A percentile compares a stretch with the other conserved stretches of the same genome.
These are phyloP conservation scores for Phytopythium sindhum DNA, from an alignment of 352 stramenopile species.

Conservation along the genomic window DNA sequence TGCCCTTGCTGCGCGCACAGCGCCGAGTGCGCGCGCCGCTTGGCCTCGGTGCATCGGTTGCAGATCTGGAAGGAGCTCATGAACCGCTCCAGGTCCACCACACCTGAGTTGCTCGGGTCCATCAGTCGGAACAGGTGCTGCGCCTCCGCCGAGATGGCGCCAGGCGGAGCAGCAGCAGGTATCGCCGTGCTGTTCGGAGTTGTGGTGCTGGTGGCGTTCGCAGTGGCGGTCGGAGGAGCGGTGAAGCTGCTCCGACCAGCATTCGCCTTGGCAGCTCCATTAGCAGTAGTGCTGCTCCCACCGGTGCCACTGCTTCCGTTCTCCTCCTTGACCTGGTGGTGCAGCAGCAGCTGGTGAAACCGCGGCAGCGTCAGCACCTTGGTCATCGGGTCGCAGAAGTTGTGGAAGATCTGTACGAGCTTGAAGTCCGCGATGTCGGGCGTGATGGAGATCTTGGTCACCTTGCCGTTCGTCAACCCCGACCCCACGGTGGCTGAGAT, in stretches of 20 bases:
- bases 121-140: conserved; percentile 57
- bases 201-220: conserved; percentile 7
- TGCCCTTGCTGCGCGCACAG: conserved; percentile 52
- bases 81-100: conserved; percentile 65
- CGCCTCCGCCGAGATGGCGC: conserved; percentile 30
- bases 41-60: conserved; percentile 79
- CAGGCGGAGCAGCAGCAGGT: conserved; percentile 5
- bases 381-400: conserved; percentile 61
- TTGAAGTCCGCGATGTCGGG: conserved; percentile 83
- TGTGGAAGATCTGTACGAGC: conserved; percentile 83
- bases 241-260: background rate
- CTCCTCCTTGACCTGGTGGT: conserved; percentile 65
- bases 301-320: background rate
- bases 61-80: conserved; percentile 87
- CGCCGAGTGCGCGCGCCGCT: conserved; percentile 59
- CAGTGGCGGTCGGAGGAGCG: background rate
- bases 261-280: background rate
- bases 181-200: conserved; percentile 1
- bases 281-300: conserved; percentile 3
- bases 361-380: conserved; percentile 46
- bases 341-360: conserved; percentile 63
- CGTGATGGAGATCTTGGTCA: conserved; percentile 56
- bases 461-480: conserved; percentile 17
- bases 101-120: conserved; percentile 38
- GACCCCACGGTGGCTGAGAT: background rate